Percentiles rank a stretch among this genome's conserved stretches.
These are phyloP conservation scores for Melastoma candidum DNA, from an alignment of 441 rosid genomes.

Conservation along the genomic window DNA sequence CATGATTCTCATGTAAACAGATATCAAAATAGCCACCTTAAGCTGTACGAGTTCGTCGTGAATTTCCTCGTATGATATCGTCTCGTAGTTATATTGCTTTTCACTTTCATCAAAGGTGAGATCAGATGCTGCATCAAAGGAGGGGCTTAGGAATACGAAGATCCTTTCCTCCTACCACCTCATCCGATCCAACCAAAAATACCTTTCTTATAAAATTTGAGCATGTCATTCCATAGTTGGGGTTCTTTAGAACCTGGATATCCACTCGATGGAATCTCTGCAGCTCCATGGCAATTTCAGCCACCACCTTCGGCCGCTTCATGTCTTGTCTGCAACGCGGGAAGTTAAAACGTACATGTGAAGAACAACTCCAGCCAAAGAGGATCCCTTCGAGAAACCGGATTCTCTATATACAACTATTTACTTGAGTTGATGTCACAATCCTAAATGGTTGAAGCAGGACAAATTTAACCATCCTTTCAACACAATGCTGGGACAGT, in stretches of 20 bases:
- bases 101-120: conserved; percentile 66
- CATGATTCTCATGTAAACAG: too few species aligned
- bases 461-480: too few species aligned
- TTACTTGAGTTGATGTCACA: too few species aligned
- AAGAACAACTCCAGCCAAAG: too few species aligned
- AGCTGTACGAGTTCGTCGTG: conserved; percentile 58
- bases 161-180: too few species aligned
- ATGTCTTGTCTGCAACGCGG: conserved; percentile 34
- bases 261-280: conserved; percentile 70
- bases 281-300: conserved; percentile 82
- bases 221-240: conserved; percentile 81
- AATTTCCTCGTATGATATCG: conserved; percentile 63
- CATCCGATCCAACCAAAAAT: background rate
- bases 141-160: too few species aligned
- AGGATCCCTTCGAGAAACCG: too few species aligned
- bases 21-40: conserved; percentile 30
- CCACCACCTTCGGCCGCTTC: conserved; percentile 69
- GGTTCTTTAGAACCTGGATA: conserved; percentile 91
- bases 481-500: too few species aligned
- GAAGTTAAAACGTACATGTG: too few species aligned
- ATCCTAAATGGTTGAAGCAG: too few species aligned
- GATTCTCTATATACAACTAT: too few species aligned
- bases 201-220: conserved; percentile 86
- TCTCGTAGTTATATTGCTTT: conserved; percentile 52
- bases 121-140: conserved; percentile 35